These are phyloP conservation scores for Pseudocercospora vitis DNA, from an alignment of 2,329 filamentous ascomycete genomes.

Conservation along the genomic window DNA sequence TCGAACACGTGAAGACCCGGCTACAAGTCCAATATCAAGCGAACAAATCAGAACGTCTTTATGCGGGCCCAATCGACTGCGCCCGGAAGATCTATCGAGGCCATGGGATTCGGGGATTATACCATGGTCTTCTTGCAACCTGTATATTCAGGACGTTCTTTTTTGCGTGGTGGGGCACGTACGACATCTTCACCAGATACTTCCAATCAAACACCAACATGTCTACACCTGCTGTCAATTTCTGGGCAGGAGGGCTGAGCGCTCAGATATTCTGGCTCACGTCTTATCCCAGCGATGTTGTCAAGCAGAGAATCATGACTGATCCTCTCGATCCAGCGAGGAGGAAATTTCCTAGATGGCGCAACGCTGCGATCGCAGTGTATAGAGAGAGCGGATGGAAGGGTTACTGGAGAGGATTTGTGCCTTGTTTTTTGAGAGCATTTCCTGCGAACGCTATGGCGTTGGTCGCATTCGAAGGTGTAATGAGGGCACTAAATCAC, in stretches of 20 bases:
- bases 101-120: conserved; percentile 75
- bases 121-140: conserved; percentile 81
- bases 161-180: conserved; percentile 98
- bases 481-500: conserved; percentile 45
- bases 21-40: conserved; percentile 92
- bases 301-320: conserved; percentile 97
- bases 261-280: conserved; percentile 92
- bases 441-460: conserved; percentile 97
- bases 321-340: conserved; percentile 72
- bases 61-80: conserved; percentile 86
- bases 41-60: conserved; percentile 72
- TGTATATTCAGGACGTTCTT: conserved; percentile 89
- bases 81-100: conserved; percentile 61
- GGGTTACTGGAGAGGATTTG: conserved; percentile 88
- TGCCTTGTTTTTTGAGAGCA: conserved; percentile 88
- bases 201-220: conserved; percentile 68
- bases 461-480: conserved; percentile 86
- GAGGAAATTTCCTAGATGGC: conserved; percentile 72
- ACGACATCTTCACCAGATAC: conserved; percentile 75
- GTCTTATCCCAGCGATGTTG: conserved; percentile 35
- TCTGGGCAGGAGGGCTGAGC: conserved; percentile 92
- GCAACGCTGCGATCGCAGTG: conserved; percentile 73
- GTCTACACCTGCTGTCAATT: conserved; percentile 80
- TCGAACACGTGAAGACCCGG: conserved; percentile 92
- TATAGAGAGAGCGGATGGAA: conserved; percentile 72